Evolutionary conservation across 495 filamentous ascomycete species (phyloP).

Genomic region (Parathielavia appendiculata): DNA sequence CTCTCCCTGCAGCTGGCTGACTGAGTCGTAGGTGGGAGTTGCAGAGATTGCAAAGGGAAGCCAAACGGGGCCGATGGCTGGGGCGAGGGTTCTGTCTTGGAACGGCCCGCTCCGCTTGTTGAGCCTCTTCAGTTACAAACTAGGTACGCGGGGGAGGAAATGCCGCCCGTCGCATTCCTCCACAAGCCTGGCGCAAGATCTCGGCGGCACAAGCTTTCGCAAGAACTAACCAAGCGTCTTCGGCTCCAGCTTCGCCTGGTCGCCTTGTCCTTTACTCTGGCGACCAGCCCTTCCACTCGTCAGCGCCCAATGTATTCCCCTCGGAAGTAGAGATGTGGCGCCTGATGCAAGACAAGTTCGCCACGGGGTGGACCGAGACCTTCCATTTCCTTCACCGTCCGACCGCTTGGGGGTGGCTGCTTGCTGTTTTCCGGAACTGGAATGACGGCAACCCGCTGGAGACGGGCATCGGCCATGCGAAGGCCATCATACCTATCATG

Average conservation of each 20-base stretch:
- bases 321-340: constrained; percentile 7
- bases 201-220: constrained; percentile 2
- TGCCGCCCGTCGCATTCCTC: constrained; percentile 25
- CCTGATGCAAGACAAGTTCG: constrained; percentile 20
- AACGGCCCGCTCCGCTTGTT: not conserved
- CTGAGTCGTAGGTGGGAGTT: not conserved
- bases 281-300: constrained; percentile 22
- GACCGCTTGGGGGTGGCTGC: constrained; percentile 19
- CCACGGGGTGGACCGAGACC: constrained; percentile 22
- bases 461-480: constrained; percentile 18
- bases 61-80: not conserved
- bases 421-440: constrained; percentile 19
- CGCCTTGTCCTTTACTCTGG: constrained; percentile 3
- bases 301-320: constrained; percentile 9
- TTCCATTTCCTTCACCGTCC: constrained; percentile 27
- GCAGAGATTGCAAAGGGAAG: too few species aligned
- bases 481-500: constrained; percentile 25
- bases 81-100: not conserved
- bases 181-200: constrained; percentile 25
- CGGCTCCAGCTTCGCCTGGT: not conserved
- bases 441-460: constrained; percentile 9
- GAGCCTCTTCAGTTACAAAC: constrained; percentile 13
- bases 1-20: not conserved
- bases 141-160: constrained; percentile 23
- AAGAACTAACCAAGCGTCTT: not conserved